These are phyloP conservation scores for Circinella umbellata DNA, from an alignment of 371 early-diverging fungal genomes.

Conservation along the genomic window DNA sequence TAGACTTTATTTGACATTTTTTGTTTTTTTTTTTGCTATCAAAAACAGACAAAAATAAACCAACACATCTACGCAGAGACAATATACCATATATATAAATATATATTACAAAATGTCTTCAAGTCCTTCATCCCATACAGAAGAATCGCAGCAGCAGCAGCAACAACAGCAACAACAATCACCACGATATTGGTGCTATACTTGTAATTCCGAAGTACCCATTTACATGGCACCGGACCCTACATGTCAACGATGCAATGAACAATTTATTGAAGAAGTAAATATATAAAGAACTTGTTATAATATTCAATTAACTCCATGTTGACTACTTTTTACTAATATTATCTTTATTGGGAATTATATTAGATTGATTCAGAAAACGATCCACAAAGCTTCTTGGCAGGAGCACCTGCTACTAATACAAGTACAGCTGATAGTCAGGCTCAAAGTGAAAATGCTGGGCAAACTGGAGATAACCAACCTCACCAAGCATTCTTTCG, in stretches of 20 bases:
- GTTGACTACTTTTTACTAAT: not conserved
- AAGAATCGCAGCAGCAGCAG: conserved; percentile 11
- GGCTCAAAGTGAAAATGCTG: not conserved
- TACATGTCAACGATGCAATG: conserved; percentile 67
- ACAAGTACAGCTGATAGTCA: not conserved
- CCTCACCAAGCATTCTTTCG: conserved; percentile 8
- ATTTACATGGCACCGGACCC: conserved; percentile 61
- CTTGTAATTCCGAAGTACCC: conserved; percentile 43
- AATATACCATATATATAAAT: not conserved
- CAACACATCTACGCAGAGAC: not conserved
- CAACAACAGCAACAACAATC: not conserved
- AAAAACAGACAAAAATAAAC: not conserved
- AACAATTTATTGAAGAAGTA: conserved; percentile 73
- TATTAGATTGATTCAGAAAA: conserved; percentile 24
- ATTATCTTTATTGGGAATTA: not conserved
- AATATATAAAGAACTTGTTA: not conserved
- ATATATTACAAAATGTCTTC: conserved; percentile 14
- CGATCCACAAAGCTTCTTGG: conserved; percentile 19
- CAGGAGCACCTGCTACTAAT: not conserved
- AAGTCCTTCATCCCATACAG: conserved; percentile 14
- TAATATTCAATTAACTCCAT: too few relatives aligned
- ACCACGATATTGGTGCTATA: conserved; percentile 50
- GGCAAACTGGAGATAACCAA: not conserved
- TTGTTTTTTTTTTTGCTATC: too few relatives aligned
- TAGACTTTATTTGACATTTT: too few relatives aligned